phyloP scores from a whole-genome alignment of 768 basidiomycete genomes.

The Gyrodon lividus region DNA sequence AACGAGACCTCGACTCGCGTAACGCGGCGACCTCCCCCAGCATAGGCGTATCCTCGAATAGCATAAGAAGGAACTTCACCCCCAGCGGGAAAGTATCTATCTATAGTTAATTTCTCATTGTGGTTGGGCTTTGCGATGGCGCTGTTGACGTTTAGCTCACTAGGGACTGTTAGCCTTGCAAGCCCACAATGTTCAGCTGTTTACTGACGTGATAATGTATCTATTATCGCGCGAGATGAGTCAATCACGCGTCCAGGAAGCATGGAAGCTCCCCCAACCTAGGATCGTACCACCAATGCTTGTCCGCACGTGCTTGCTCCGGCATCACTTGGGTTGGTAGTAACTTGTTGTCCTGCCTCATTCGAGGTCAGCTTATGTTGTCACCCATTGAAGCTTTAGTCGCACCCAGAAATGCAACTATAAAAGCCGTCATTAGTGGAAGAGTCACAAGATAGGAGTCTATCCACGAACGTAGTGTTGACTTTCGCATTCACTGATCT shows the following conservation, averaged over 20 bases:
- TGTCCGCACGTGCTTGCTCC: conserved; percentile 50
- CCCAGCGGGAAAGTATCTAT: conserved; percentile 4
- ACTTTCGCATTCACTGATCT: conserved; percentile 47
- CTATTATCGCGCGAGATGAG: conserved; percentile 11
- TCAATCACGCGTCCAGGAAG: neutral
- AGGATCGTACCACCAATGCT: conserved; percentile 56
- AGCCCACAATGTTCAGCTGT: neutral
- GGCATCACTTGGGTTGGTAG: conserved; percentile 53
- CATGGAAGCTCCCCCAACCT: conserved; percentile 26
- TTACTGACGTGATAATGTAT: conserved; percentile 34
- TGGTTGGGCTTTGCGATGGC: conserved; percentile 57
- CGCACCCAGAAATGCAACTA: conserved; percentile 38
- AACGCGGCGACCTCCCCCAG: conserved; percentile 57
- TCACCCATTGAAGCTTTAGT: neutral
- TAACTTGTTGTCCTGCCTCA: conserved; percentile 52
- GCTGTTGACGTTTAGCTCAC: conserved; percentile 60
- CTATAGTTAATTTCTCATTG: conserved; percentile 39
- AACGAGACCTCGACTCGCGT: conserved; percentile 57
- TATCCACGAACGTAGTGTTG: conserved; percentile 48
- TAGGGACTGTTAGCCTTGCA: conserved; percentile 31
- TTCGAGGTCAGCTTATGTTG: neutral
- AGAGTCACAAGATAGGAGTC: neutral
- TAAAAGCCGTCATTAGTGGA: neutral
- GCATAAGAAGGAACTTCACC: conserved; percentile 32
- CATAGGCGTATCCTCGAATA: conserved; percentile 59